These are phyloP conservation scores for Larix kaempferi DNA, from an alignment of 75 land plant genomes.

Conservation along the genomic window DNA sequence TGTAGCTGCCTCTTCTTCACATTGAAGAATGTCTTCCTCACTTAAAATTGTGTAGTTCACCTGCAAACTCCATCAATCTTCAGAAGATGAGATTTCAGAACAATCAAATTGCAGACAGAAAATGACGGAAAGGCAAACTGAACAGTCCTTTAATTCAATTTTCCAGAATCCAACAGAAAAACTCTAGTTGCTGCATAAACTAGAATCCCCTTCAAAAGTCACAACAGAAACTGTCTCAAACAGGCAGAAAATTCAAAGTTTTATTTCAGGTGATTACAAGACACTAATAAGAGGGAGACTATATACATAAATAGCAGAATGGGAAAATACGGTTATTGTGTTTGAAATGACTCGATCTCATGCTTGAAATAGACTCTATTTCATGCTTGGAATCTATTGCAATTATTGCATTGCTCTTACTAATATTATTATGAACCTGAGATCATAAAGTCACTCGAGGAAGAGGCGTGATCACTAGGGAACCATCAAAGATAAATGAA, in stretches of 20 bases:
- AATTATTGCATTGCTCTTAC: background rate
- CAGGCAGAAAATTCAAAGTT: background rate
- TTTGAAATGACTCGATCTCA: background rate
- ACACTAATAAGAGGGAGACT: background rate
- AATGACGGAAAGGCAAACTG: background rate
- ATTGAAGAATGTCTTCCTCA: constrained; percentile 58
- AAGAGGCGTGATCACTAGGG: too few species aligned
- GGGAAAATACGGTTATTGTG: background rate
- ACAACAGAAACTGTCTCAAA: background rate
- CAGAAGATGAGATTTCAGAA: background rate
- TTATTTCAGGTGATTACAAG: background rate
- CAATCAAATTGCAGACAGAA: background rate
- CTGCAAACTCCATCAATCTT: background rate
- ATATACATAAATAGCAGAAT: background rate
- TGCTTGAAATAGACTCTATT: background rate
- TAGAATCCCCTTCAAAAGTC: background rate
- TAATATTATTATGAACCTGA: background rate
- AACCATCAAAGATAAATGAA: too few species aligned
- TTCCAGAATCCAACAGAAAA: background rate
- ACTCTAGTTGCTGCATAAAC: background rate
- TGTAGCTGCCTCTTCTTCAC: constrained; percentile 57
- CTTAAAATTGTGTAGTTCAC: constrained; percentile 53
- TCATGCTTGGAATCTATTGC: background rate
- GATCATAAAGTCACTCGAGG: background rate
- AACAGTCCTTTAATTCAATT: background rate